phyloP scores from a whole-genome alignment of 148 eudicot genomes.

The Rhododendron ferrugineum region DNA sequence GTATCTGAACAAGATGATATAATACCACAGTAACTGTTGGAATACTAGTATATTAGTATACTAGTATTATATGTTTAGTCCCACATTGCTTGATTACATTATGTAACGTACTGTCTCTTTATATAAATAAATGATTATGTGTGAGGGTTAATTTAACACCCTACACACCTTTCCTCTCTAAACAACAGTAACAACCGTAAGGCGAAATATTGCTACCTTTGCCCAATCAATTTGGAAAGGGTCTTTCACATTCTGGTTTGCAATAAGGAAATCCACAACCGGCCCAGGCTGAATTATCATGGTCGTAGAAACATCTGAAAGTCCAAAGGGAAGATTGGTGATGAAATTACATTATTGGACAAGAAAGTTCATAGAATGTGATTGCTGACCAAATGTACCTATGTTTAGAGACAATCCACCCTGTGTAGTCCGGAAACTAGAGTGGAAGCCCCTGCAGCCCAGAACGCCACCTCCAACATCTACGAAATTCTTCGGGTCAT shows the following conservation, averaged over 20 bases:
- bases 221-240: constrained; percentile 42
- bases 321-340: not conserved
- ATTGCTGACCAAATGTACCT: constrained; percentile 15
- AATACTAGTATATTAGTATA: too few species aligned
- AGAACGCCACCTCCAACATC: constrained; percentile 42
- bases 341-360: not conserved
- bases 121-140: too few species aligned
- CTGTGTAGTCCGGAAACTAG: constrained; percentile 36
- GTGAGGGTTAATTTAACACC: too few species aligned
- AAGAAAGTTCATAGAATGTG: not conserved
- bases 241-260: constrained; percentile 41
- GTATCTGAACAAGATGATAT: not conserved
- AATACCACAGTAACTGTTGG: too few species aligned
- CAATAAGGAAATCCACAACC: constrained; percentile 32
- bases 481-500: constrained; percentile 24
- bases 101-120: too few species aligned
- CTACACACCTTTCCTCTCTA: too few species aligned
- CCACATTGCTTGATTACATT: too few species aligned
- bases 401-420: constrained; percentile 39
- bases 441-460: constrained; percentile 44
- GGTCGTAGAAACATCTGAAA: constrained; percentile 40
- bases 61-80: too few species aligned
- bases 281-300: constrained; percentile 38
- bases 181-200: not conserved
- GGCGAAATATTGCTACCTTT: constrained; percentile 16